Evolutionary conservation across 352 stramenopile genomes (phyloP).

Genomic region (Lagenidium giganteum): DNA sequence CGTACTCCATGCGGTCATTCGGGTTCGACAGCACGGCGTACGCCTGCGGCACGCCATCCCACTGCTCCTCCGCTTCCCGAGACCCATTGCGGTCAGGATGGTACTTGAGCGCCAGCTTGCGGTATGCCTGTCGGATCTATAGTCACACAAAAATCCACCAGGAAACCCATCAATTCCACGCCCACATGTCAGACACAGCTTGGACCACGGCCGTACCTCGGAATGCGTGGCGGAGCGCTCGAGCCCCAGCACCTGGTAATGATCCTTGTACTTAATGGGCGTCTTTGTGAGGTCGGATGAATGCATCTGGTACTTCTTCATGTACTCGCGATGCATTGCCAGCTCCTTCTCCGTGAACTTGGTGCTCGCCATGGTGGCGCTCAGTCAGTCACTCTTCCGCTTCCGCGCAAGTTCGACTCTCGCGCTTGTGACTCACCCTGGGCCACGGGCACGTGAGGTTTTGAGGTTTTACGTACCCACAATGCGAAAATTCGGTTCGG

Average conservation of each 20-base stretch:
- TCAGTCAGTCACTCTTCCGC: too few species aligned
- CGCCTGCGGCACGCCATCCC: constrained; percentile 70
- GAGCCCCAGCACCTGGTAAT: constrained; percentile 71
- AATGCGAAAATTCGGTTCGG: too few species aligned
- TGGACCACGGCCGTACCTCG: constrained; percentile 31
- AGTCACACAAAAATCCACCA: not conserved
- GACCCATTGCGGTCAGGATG: constrained; percentile 92
- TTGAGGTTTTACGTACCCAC: too few species aligned
- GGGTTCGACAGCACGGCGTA: constrained; percentile 77
- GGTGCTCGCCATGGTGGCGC: constrained; percentile 10
- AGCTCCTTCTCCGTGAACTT: constrained; percentile 68
- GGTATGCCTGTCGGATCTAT: constrained; percentile 92
- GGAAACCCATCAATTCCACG: not conserved
- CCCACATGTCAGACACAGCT: not conserved
- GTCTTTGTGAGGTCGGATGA: constrained; percentile 56
- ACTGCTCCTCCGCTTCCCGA: constrained; percentile 51
- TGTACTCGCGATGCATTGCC: constrained; percentile 81
- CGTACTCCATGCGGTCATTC: constrained; percentile 74
- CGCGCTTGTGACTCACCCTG: too few species aligned
- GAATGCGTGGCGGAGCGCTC: constrained; percentile 52
- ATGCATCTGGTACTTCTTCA: constrained; percentile 86
- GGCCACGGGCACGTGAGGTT: too few species aligned
- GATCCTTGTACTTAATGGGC: constrained; percentile 66
- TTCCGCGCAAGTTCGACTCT: too few species aligned
- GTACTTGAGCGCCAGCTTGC: constrained; percentile 78